A percentile compares a stretch with the other conserved stretches of the same genome.
These are phyloP conservation scores for Graphilbum ipis-grandicollis DNA, from an alignment of 2,329 filamentous ascomycete species.

Conservation along the genomic window DNA sequence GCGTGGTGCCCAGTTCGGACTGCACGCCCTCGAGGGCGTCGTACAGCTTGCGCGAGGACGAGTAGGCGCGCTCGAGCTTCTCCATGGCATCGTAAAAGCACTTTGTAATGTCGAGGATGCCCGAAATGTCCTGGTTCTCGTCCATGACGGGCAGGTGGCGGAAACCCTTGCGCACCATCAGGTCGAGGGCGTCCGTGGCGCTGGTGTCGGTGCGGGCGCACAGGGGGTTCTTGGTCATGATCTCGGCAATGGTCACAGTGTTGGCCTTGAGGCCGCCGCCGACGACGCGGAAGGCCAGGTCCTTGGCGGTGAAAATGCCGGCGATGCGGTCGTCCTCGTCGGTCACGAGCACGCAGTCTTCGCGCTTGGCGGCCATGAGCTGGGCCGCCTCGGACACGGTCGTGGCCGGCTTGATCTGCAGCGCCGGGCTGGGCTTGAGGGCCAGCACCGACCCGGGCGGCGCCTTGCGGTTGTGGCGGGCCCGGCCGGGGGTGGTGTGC, in stretches of 20 bases:
- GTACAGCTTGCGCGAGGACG: constrained; percentile 93
- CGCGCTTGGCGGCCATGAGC: constrained; percentile 95
- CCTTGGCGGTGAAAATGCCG: constrained; percentile 97
- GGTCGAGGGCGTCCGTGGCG: constrained; percentile 87
- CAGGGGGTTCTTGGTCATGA: constrained; percentile 99
- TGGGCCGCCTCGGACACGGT: constrained; percentile 93
- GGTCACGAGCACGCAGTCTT: constrained; percentile 94
- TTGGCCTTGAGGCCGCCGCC: constrained; percentile 77
- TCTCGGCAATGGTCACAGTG: constrained; percentile 86
- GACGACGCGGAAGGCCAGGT: constrained; percentile 92
- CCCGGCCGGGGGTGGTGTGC: constrained; percentile 54
- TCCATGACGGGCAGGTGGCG: constrained; percentile 97
- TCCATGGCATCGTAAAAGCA: constrained; percentile 99
- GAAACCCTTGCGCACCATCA: constrained; percentile 98
- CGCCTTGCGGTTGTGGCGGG: constrained; percentile 77
- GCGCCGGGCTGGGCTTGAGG: constrained; percentile 82
- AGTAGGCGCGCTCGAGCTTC: constrained; percentile 93
- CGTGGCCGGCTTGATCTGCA: constrained; percentile 92
- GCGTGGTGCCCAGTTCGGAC: constrained; percentile 85
- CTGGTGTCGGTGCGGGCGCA: constrained; percentile 96
- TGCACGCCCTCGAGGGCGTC: constrained; percentile 96
- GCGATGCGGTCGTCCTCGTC: constrained; percentile 96
- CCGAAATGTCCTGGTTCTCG: constrained; percentile 97
- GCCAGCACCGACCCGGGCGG: constrained; percentile 92
- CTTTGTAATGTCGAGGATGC: constrained; percentile 96